A percentile compares a stretch with the other conserved stretches of the same genome.
These are phyloP conservation scores for Lactifluus hygrophoroides DNA, from an alignment of 768 basidiomycete species.

Conservation along the genomic window DNA sequence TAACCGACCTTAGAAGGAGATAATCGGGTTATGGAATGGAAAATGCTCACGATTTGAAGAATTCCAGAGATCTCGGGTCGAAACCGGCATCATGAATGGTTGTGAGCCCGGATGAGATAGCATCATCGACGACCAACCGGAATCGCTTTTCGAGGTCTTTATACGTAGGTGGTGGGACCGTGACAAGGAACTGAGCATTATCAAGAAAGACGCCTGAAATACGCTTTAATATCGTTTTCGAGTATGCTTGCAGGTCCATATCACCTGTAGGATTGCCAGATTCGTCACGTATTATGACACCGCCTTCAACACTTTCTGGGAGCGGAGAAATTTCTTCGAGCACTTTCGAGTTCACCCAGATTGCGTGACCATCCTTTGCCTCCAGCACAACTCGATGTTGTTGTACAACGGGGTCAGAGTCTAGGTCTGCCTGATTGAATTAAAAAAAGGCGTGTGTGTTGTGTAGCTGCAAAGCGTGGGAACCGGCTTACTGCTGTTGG, in stretches of 20 bases:
- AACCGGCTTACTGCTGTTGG: conserved; percentile 54
- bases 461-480: not conserved
- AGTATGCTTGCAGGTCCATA: conserved; percentile 9
- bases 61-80: conserved; percentile 56
- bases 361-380: conserved; percentile 82
- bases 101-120: conserved; percentile 64
- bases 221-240: conserved; percentile 2
- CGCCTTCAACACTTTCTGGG: conserved; percentile 68
- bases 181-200: conserved; percentile 74
- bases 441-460: not conserved
- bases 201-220: conserved; percentile 65
- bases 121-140: conserved; percentile 54
- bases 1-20: conserved; percentile 26
- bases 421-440: conserved; percentile 52
- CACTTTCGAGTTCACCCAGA: conserved; percentile 71
- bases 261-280: conserved; percentile 64
- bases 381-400: conserved; percentile 69
- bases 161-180: conserved; percentile 55
- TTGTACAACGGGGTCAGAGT: conserved; percentile 55
- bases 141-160: conserved; percentile 54
- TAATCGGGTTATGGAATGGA: conserved; percentile 3
- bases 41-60: conserved; percentile 53
- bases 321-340: conserved; percentile 51
- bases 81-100: conserved; percentile 83
- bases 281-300: conserved; percentile 63